Percentiles rank a stretch among this genome's conserved stretches.
Evolutionary conservation across 108 stramenopile genomes (phyloP).

Genomic region (Pseudonitzschia delicatissima): DNA sequence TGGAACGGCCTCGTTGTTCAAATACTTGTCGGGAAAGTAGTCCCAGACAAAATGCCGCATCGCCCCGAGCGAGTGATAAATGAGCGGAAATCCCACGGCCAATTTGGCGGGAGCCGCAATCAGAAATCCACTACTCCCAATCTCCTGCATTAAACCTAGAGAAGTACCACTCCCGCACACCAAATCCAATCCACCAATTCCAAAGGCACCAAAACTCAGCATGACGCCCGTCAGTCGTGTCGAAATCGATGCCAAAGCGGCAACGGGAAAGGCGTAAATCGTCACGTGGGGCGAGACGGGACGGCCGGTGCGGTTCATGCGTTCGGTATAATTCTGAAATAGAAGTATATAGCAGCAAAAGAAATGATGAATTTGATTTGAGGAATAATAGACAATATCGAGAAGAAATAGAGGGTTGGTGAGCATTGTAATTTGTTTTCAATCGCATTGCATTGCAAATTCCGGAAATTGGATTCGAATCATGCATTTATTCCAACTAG

Average conservation of each 20-base stretch:
- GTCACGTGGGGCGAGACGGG: constrained; percentile 95
- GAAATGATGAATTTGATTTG: not conserved
- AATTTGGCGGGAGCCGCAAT: constrained; percentile 78
- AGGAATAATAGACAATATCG: not conserved
- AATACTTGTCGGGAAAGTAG: constrained; percentile 49
- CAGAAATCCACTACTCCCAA: constrained; percentile 63
- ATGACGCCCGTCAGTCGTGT: constrained; percentile 91
- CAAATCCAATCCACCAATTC: constrained; percentile 75
- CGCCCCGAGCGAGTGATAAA: constrained; percentile 91
- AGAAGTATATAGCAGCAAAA: not conserved
- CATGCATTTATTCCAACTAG: not conserved
- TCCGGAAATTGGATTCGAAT: not conserved
- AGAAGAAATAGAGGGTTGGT: not conserved
- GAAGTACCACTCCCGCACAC: constrained; percentile 74
- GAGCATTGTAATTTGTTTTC: not conserved
- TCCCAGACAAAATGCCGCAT: constrained; percentile 85
- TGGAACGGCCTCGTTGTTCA: constrained; percentile 69
- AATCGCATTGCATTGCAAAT: not conserved
- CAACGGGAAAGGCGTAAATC: constrained; percentile 91
- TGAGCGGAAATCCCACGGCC: constrained; percentile 82
- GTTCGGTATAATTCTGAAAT: constrained; percentile 67
- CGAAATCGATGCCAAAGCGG: constrained; percentile 85
- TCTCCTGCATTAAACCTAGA: constrained; percentile 60
- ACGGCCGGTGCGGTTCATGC: constrained; percentile 82
- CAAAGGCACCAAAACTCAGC: constrained; percentile 77